Percentiles rank a stretch among this genome's conserved stretches.
Evolutionary conservation across 352 stramenopile species (phyloP).

Genomic region (Globisporangium carolinianum): DNA sequence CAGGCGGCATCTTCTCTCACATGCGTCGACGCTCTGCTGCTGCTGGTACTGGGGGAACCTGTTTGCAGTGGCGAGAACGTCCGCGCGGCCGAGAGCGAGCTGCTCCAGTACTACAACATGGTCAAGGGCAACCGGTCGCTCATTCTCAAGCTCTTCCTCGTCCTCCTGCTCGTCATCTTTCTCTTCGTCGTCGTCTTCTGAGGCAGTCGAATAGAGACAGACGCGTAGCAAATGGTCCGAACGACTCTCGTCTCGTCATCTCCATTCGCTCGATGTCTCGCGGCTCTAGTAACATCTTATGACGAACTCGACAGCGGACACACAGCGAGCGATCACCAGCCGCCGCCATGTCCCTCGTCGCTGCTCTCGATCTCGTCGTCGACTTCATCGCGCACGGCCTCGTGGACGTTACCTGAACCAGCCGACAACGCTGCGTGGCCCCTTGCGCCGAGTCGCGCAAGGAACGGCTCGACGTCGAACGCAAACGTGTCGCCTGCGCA

Average conservation of each 20-base stretch:
- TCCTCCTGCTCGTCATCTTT: constrained; percentile 79
- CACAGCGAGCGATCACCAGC: no score
- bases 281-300: no score
- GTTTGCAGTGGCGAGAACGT: constrained; percentile 62
- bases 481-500: constrained; percentile 56
- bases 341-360: constrained; percentile 32
- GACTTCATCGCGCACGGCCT: constrained; percentile 14
- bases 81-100: constrained; percentile 56
- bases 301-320: no score
- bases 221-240: no score
- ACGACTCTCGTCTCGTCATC: no score
- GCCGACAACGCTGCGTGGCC: constrained; percentile 1
- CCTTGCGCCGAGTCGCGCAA: constrained; percentile 31
- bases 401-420: neutral
- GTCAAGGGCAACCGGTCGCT: constrained; percentile 70
- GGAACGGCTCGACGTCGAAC: constrained; percentile 65
- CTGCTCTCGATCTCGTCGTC: constrained; percentile 71
- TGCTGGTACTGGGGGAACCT: no score
- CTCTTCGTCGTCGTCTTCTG: constrained; percentile 68
- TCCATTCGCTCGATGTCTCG: no score
- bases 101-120: constrained; percentile 85
- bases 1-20: no score
- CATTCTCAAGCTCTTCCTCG: constrained; percentile 84
- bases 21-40: no score
- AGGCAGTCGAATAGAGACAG: neutral